These are phyloP conservation scores for Aspergillus niger DNA, from an alignment of 2,329 filamentous ascomycete species.

Conservation along the genomic window DNA sequence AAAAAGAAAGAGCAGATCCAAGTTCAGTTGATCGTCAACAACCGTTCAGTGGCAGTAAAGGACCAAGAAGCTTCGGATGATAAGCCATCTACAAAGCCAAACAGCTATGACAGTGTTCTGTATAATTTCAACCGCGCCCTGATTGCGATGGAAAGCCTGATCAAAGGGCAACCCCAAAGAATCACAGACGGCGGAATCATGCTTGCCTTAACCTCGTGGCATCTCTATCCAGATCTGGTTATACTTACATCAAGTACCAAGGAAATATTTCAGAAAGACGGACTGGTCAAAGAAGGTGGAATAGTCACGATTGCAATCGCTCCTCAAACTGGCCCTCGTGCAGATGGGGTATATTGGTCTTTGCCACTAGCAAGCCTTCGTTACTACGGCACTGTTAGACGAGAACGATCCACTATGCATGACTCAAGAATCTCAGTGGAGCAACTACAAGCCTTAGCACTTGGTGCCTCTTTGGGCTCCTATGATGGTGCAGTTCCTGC, in stretches of 20 bases:
- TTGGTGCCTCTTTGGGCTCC: constrained; percentile 8
- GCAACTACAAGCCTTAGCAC: background rate
- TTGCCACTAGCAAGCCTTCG: constrained; percentile 13
- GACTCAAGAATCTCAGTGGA: constrained; percentile 8
- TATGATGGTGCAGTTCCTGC: background rate
- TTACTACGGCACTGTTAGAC: constrained; percentile 9
- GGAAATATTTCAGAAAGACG: constrained; percentile 2
- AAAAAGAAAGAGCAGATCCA: constrained; percentile 4
- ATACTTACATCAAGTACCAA: constrained; percentile 4
- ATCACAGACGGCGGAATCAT: constrained; percentile 8
- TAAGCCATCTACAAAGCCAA: background rate
- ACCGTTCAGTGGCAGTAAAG: constrained; percentile 10
- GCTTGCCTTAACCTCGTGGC: constrained; percentile 12
- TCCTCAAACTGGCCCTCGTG: constrained; percentile 6
- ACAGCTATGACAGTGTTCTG: constrained; percentile 10
- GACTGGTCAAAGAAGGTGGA: background rate
- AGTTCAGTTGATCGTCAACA: constrained; percentile 11
- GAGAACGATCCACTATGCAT: constrained; percentile 7
- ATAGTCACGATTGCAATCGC: constrained; percentile 11
- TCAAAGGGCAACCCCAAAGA: constrained; percentile 8
- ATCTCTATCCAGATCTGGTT: constrained; percentile 12
- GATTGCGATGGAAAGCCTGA: constrained; percentile 3
- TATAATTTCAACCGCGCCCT: constrained; percentile 4
- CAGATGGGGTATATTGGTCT: constrained; percentile 15
- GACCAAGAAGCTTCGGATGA: background rate